A percentile compares a stretch with the other conserved stretches of the same genome.
phyloP scores from a whole-genome alignment of 2,329 filamentous ascomycete species.

The Pyrenophora seminiperda region DNA sequence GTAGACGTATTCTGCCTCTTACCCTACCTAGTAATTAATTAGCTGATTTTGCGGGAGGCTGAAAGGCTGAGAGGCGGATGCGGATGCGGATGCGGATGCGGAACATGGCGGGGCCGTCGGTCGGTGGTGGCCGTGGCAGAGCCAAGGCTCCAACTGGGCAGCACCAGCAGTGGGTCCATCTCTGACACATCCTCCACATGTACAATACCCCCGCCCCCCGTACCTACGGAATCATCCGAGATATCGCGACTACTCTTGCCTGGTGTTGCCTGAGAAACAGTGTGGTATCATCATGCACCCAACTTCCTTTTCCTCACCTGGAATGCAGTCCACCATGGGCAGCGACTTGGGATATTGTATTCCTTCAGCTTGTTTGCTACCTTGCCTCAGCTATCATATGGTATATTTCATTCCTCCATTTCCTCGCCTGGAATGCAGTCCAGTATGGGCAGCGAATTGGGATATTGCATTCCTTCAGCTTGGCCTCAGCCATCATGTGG shows the following conservation, averaged over 20 bases:
- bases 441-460: not conserved
- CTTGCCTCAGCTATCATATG: conserved; percentile 24
- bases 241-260: too few species aligned
- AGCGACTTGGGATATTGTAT: too few species aligned
- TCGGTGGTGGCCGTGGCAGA: too few species aligned
- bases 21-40: not conserved
- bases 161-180: too few species aligned
- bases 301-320: not conserved
- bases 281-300: too few species aligned
- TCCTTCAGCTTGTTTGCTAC: not conserved
- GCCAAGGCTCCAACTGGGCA: too few species aligned
- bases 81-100: not conserved
- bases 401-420: conserved; percentile 30
- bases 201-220: too few species aligned
- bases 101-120: too few species aligned
- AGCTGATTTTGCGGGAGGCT: not conserved
- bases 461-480: conserved; percentile 4
- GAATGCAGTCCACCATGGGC: not conserved
- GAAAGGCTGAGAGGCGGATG: too few species aligned
- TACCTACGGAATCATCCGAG: too few species aligned
- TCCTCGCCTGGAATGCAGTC: too few species aligned
- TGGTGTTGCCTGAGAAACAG: not conserved
- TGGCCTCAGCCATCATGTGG: conserved; percentile 23
- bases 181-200: too few species aligned
- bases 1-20: not conserved